Evolutionary conservation across 2,329 filamentous ascomycete species (phyloP).

Genomic region (Microdochium bolleyi): DNA sequence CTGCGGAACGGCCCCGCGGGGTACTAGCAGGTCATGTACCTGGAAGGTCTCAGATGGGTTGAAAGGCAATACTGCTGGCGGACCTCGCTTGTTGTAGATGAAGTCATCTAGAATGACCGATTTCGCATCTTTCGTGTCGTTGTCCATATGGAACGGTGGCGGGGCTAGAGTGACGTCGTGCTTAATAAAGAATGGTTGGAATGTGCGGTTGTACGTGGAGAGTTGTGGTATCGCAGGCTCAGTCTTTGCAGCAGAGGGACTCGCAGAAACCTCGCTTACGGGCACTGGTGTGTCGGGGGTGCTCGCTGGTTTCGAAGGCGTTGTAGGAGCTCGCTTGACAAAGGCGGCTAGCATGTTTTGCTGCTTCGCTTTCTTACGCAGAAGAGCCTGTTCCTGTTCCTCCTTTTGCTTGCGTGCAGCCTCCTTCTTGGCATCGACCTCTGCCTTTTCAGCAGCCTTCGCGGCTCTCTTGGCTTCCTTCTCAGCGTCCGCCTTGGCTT

Average conservation of each 20-base stretch:
- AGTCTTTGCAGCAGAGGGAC: constrained; percentile 9
- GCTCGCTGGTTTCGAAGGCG: constrained; percentile 9
- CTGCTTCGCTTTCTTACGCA: constrained; percentile 35
- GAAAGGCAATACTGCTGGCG: constrained; percentile 28
- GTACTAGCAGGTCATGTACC: constrained; percentile 25
- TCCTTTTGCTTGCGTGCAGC: constrained; percentile 8
- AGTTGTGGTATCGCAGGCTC: constrained; percentile 16
- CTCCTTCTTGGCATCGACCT: constrained; percentile 6
- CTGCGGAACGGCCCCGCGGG: constrained; percentile 38
- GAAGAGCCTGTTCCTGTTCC: constrained; percentile 23
- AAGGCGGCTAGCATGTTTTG: constrained; percentile 15
- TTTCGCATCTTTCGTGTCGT: constrained; percentile 44
- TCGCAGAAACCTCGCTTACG: constrained; percentile 8
- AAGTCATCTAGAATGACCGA: constrained; percentile 44
- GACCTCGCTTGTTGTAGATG: constrained; percentile 36
- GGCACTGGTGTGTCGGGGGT: constrained; percentile 4
- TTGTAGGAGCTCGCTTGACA: constrained; percentile 13
- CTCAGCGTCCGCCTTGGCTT: constrained; percentile 41
- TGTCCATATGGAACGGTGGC: constrained; percentile 47
- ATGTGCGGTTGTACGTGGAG: constrained; percentile 59
- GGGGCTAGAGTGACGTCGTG: constrained; percentile 64
- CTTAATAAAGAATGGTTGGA: constrained; percentile 76
- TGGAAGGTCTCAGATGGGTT: constrained; percentile 37
- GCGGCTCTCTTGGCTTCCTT: constrained; percentile 29
- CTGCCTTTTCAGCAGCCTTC: constrained; percentile 17